These are phyloP conservation scores for Talaromyces funiculosus DNA, from an alignment of 2,329 filamentous ascomycete genomes.

Conservation along the genomic window DNA sequence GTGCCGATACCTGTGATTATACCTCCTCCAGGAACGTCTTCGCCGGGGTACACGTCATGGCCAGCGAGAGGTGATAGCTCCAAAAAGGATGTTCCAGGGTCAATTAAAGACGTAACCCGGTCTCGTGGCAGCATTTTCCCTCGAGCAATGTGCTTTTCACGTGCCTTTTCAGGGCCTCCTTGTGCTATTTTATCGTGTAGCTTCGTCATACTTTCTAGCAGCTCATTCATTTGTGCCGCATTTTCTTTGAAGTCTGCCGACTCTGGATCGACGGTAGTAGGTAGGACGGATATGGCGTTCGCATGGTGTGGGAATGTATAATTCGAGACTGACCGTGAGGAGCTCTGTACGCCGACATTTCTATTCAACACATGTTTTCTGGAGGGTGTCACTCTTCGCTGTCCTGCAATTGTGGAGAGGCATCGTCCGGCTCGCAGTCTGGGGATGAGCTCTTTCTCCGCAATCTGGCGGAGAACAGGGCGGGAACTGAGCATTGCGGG, in stretches of 20 bases:
- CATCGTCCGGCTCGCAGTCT: constrained; percentile 1
- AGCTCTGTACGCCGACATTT: constrained; percentile 5
- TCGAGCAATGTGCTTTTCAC: constrained; percentile 77
- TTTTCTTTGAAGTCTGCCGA: constrained; percentile 80
- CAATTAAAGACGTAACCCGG: constrained; percentile 77
- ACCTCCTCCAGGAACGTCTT: constrained; percentile 81
- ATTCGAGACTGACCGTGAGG: constrained; percentile 54
- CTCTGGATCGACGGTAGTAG: constrained; percentile 67
- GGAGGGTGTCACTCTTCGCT: background rate
- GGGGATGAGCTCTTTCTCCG: constrained; percentile 10
- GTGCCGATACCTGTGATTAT: constrained; percentile 90
- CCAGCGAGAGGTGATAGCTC: constrained; percentile 92
- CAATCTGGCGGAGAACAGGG: background rate
- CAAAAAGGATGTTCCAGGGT: constrained; percentile 83
- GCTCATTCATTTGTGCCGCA: constrained; percentile 66
- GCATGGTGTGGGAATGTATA: constrained; percentile 80
- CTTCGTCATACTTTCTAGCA: constrained; percentile 61
- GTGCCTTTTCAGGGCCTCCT: constrained; percentile 74
- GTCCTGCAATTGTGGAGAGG: constrained; percentile 7
- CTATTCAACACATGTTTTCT: background rate
- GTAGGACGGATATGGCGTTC: constrained; percentile 72
- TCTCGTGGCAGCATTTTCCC: constrained; percentile 95
- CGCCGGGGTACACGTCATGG: constrained; percentile 76
- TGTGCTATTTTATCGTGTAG: constrained; percentile 67
- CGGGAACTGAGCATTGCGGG: constrained; percentile 16